Conservation (phyloP, 2,329 filamentous ascomycete genomes). For the Ceratocystis harringtonii region DNA sequence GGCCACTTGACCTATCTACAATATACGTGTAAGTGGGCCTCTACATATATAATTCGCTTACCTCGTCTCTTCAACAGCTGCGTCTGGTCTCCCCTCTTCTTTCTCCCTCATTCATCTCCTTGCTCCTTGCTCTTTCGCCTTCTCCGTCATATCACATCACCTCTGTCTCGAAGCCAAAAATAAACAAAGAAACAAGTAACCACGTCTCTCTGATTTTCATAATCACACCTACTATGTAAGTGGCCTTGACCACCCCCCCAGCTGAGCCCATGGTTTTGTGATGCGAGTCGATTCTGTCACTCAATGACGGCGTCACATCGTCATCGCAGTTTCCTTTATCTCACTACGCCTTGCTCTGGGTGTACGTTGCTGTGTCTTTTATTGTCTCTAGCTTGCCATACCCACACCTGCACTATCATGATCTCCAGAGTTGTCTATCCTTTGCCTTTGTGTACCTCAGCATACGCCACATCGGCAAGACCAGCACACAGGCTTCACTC, state of each 20-base stretch:
- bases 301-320: neutral
- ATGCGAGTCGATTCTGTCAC: neutral
- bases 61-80: neutral
- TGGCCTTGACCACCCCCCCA: neutral
- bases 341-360: neutral
- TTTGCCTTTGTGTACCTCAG: neutral
- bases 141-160: neutral
- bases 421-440: neutral
- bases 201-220: neutral
- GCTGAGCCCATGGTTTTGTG: neutral
- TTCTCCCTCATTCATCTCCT: neutral
- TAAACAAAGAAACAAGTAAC: neutral
- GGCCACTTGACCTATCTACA: neutral
- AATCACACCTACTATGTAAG: neutral
- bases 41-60: neutral
- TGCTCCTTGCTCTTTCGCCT: neutral
- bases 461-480: constrained; percentile 1
- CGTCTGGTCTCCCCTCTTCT: neutral
- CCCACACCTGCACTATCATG: constrained; percentile 1
- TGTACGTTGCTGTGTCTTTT: neutral
- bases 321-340: neutral
- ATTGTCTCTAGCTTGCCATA: constrained; percentile 4
- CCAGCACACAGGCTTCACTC: neutral
- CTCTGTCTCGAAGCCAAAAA: neutral
- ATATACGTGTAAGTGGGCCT: neutral